A percentile compares a stretch with the other conserved stretches of the same genome.
Evolutionary conservation across 2,329 filamentous ascomycete genomes (phyloP).

Genomic region (Blumeriella jaapii): DNA sequence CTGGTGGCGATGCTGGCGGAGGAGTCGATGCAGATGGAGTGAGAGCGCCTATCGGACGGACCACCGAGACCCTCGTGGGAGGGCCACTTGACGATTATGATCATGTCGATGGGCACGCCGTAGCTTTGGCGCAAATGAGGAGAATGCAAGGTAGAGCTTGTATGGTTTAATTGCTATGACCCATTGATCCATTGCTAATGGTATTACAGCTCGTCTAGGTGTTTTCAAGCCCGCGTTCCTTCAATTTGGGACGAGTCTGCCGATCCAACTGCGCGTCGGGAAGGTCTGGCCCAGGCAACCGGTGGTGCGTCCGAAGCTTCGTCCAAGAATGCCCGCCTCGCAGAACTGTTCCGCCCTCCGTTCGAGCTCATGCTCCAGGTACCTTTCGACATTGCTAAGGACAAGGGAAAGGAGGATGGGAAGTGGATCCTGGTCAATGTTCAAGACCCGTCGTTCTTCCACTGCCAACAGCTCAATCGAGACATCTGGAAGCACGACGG

Average conservation of each 20-base stretch:
- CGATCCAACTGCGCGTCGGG: slow-evolving; percentile 35
- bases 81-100: slow-evolving; percentile 43
- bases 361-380: slow-evolving; percentile 77
- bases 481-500: slow-evolving; percentile 89
- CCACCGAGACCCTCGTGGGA: slow-evolving; percentile 81
- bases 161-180: slow-evolving; percentile 3
- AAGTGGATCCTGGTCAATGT: slow-evolving; percentile 97
- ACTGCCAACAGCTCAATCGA: slow-evolving; percentile 86
- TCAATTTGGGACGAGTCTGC: slow-evolving; percentile 38
- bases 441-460: slow-evolving; percentile 85
- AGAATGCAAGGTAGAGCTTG: slow-evolving; percentile 25
- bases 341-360: slow-evolving; percentile 85
- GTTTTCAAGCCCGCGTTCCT: slow-evolving; percentile 48
- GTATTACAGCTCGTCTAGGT: slow-evolving; percentile 34
- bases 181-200: slow-evolving; percentile 12
- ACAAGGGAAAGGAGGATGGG: slow-evolving; percentile 73
- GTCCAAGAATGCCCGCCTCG: slow-evolving; percentile 65
- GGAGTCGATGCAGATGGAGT: slow-evolving; percentile 48
- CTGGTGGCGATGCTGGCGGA: slow-evolving; percentile 34
- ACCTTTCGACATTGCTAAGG: slow-evolving; percentile 73
- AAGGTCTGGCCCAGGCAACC: slow-evolving; percentile 46
- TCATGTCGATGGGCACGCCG: slow-evolving; percentile 31
- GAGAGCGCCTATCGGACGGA: slow-evolving; percentile 80
- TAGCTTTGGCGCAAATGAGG: slow-evolving; percentile 21
- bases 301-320: slow-evolving; percentile 54